Evolutionary conservation across 2,329 filamentous ascomycete species (phyloP), one percentile per base, ranked within the genome.

Genomic region (Neodidymelliopsis sp.): DNA sequence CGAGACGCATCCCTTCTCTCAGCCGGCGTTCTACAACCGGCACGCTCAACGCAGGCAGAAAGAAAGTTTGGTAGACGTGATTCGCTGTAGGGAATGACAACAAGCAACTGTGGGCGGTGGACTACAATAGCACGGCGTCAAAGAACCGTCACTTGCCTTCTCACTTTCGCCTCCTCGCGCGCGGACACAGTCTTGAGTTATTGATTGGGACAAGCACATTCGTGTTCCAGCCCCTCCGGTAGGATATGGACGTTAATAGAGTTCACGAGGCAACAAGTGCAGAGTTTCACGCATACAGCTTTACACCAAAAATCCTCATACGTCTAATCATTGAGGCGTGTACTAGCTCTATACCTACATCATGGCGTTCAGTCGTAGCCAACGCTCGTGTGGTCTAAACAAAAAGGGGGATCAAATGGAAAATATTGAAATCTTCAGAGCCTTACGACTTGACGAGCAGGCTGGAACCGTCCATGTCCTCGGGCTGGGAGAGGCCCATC

Each of bases 401-500:
- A 39, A 50, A 37, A 51, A 46, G 25, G 45, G 28, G 36, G 23
- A 60, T 47, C 20, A 47, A 34, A 23, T 20, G 18, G 10, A 12
- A 36, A 16, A 3, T 29, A 2, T 4, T 2, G 22, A 44, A 19
- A 27, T 24, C 20, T 11, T 15, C 20, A 34, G 12, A 29, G 25
- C 16, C 42, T 52, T 63, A 87, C 62, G 77, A 80, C 84, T 91
- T 95, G 67, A 91, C 77, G 63, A 99, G 81, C 67, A 99, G 81
- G 75, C 86, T 96, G 69, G 80, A 78, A 50, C 94, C 92, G 49
- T 89, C 90, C 94, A 99, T 99, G 74, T 93, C 92, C 66, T 89
- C 84, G 4, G 94, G 93, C 74, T 96, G 86, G 36, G 89, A 84
- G 53, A 99, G 80, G 23, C 94, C 94, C 92, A 99, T 97, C 67